phyloP scores from a whole-genome alignment of 495 filamentous ascomycete genomes.

The Xylaria bambusicola region DNA sequence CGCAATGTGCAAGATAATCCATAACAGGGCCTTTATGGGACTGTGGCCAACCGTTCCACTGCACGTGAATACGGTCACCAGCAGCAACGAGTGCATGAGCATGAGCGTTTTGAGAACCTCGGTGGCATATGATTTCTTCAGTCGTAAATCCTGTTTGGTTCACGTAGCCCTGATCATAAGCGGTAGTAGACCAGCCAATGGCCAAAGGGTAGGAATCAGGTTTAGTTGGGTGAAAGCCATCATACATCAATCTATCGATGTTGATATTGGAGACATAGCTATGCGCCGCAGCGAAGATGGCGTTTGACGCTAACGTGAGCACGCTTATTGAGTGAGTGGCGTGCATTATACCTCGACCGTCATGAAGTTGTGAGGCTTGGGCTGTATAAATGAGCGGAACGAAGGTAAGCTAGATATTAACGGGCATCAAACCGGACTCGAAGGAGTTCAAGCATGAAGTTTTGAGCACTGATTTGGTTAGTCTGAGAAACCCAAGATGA shows the following conservation, averaged over 20 bases:
- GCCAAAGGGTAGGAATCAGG: conserved; percentile 32
- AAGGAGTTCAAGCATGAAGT: background rate
- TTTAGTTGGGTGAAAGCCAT: conserved; percentile 48
- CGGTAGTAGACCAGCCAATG: conserved; percentile 50
- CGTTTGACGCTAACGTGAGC: background rate
- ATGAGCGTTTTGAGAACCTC: conserved; percentile 52
- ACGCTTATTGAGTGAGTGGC: background rate
- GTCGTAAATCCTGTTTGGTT: conserved; percentile 45
- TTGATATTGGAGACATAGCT: conserved; percentile 61
- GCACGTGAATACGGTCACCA: conserved; percentile 57
- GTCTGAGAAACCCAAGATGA: no score
- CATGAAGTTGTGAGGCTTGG: background rate
- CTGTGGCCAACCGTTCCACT: conserved; percentile 68
- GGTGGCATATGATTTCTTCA: conserved; percentile 70
- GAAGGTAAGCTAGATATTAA: background rate
- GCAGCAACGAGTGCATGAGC: conserved; percentile 55
- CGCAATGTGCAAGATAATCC: conserved; percentile 73
- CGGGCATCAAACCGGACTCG: background rate
- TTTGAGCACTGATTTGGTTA: no score
- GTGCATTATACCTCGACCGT: background rate
- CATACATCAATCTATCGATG: conserved; percentile 52
- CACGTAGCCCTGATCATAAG: conserved; percentile 57
- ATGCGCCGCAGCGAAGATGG: conserved; percentile 35
- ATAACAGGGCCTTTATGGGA: conserved; percentile 53
- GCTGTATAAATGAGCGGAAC: background rate